These are phyloP conservation scores for Ustilago xerochloae DNA, from an alignment of 1,284 basidiomycete genomes.

Conservation along the genomic window DNA sequence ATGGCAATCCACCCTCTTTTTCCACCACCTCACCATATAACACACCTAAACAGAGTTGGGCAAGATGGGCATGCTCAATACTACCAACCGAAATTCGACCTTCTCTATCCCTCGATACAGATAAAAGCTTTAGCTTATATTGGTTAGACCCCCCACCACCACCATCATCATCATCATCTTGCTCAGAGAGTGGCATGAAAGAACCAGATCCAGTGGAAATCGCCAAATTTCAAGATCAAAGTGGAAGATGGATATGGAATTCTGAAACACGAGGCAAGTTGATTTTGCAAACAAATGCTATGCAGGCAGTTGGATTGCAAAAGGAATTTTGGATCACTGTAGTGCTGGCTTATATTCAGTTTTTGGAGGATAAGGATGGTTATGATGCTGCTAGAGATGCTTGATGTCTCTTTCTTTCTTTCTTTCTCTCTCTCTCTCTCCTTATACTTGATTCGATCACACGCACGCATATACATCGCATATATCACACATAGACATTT, in stretches of 20 bases:
- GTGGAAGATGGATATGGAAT: slow-evolving; percentile 57
- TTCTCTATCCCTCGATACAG: slow-evolving; percentile 43
- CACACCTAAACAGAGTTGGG: slow-evolving; percentile 36
- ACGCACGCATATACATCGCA: neutral
- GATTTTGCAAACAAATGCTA: slow-evolving; percentile 45
- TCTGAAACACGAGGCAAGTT: slow-evolving; percentile 46
- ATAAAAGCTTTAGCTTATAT: slow-evolving; percentile 54
- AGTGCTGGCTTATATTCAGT: slow-evolving; percentile 58
- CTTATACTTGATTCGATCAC: neutral
- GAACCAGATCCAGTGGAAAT: slow-evolving; percentile 36
- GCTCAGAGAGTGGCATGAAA: too few relatives aligned
- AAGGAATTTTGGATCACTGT: slow-evolving; percentile 56
- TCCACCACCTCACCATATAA: neutral
- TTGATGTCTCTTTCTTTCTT: neutral
- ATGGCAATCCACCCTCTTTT: slow-evolving; percentile 3
- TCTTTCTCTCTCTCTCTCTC: neutral
- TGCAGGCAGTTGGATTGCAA: slow-evolving; percentile 52
- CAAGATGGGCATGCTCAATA: slow-evolving; percentile 52
- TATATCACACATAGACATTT: neutral
- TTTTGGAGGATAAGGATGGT: slow-evolving; percentile 55
- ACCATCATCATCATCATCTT: too few relatives aligned
- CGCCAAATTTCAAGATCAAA: slow-evolving; percentile 50
- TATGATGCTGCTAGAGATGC: slow-evolving; percentile 40
- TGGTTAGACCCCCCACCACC: slow-evolving; percentile 50
- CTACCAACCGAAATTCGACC: slow-evolving; percentile 53